A percentile compares a stretch with the other conserved stretches of the same genome.
These are phyloP conservation scores for Phytophthora sp. DNA, from an alignment of 352 stramenopile species.

Conservation along the genomic window DNA sequence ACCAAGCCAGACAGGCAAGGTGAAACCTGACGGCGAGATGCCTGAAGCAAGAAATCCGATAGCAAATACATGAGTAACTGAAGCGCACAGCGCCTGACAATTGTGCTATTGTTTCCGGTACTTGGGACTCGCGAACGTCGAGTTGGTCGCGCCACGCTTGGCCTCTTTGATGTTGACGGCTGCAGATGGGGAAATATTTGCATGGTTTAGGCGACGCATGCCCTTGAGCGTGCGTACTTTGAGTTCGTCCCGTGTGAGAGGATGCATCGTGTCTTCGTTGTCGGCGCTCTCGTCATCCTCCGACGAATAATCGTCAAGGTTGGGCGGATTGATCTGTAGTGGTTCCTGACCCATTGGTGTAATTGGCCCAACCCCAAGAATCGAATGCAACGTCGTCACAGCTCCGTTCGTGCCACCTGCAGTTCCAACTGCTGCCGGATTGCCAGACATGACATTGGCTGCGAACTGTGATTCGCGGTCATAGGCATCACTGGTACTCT, in stretches of 20 bases:
- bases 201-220: slow-evolving; percentile 69
- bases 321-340: slow-evolving; percentile 94
- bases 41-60: not conserved
- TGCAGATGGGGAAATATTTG: slow-evolving; percentile 25
- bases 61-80: slow-evolving; percentile 13
- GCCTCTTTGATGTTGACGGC: slow-evolving; percentile 25
- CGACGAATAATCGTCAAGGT: slow-evolving; percentile 95
- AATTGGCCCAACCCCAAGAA: slow-evolving; percentile 84
- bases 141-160: slow-evolving; percentile 23
- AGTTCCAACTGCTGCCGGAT: slow-evolving; percentile 15
- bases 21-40: too few species aligned
- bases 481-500: slow-evolving; percentile 39
- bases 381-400: slow-evolving; percentile 54
- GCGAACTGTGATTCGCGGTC: slow-evolving; percentile 55
- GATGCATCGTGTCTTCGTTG: slow-evolving; percentile 87
- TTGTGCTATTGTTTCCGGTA: slow-evolving; percentile 24
- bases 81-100: slow-evolving; percentile 17
- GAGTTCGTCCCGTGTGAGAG: slow-evolving; percentile 92
- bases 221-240: slow-evolving; percentile 92
- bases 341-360: slow-evolving; percentile 91
- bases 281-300: slow-evolving; percentile 89
- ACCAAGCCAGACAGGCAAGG: not conserved
- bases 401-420: slow-evolving; percentile 30
- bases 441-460: slow-evolving; percentile 25
- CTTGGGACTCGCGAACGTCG: slow-evolving; percentile 25